Evolutionary conservation across 2,329 filamentous ascomycete species (phyloP).

Genomic region (Cadophora sp.): DNA sequence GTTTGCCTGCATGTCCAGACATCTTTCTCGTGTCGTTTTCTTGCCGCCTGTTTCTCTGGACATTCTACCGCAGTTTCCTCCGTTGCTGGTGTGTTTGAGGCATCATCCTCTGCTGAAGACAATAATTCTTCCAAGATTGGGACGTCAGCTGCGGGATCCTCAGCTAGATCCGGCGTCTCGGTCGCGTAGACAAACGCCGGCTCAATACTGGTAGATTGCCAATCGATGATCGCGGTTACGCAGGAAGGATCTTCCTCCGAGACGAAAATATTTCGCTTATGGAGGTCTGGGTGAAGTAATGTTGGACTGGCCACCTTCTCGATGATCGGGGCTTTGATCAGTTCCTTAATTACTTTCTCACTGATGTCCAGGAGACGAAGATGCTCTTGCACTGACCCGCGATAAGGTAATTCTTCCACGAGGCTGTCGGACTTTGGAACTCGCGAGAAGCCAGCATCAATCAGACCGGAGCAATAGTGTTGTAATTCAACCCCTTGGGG

Average conservation of each 20-base stretch:
- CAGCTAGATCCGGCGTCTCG: constrained; percentile 16
- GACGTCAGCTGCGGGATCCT: constrained; percentile 11
- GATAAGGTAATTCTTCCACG: constrained; percentile 3
- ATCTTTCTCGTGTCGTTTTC: constrained; percentile 13
- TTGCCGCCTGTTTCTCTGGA: constrained; percentile 4
- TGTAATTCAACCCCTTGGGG: constrained; percentile 6
- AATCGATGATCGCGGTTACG: constrained; percentile 9
- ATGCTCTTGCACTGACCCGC: constrained; percentile 15
- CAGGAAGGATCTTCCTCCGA: constrained; percentile 13
- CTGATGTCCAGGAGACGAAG: constrained; percentile 11
- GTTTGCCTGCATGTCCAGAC: constrained; percentile 15
- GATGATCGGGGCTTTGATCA: constrained; percentile 10
- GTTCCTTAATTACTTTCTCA: constrained; percentile 10
- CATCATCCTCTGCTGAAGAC: constrained; percentile 2
- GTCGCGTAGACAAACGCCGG: constrained; percentile 11
- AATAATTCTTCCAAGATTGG: constrained; percentile 10
- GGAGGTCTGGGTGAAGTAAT: constrained; percentile 13
- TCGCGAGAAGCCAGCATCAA: constrained; percentile 12
- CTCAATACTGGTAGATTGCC: constrained; percentile 14
- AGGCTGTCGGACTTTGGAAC: background rate
- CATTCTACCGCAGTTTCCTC: background rate
- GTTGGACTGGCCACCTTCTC: constrained; percentile 4
- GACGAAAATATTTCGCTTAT: constrained; percentile 15
- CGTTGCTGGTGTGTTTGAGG: background rate
- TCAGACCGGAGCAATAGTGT: constrained; percentile 10